These are phyloP conservation scores for Candida qinlingensis DNA, from an alignment of 805 yeast species.

Conservation along the genomic window DNA sequence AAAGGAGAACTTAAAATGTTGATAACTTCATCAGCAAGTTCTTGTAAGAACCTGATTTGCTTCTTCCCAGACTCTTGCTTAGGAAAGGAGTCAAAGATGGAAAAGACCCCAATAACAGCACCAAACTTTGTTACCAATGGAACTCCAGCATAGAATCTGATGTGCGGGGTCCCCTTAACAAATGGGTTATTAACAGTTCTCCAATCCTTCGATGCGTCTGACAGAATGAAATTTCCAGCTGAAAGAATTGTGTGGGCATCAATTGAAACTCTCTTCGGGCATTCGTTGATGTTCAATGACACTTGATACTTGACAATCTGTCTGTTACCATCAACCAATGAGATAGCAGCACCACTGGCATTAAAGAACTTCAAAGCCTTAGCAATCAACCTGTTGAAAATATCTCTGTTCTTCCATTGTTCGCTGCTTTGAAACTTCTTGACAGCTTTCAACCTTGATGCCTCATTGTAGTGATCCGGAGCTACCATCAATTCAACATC, in stretches of 20 bases:
- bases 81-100: conserved; percentile 50
- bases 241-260: conserved; percentile 70
- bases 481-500: conserved; percentile 47
- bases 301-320: conserved; percentile 47
- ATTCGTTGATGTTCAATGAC: conserved; percentile 41
- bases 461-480: conserved; percentile 53
- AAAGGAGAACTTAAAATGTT: conserved; percentile 33
- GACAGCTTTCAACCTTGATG: conserved; percentile 38
- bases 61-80: conserved; percentile 32
- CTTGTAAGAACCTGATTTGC: conserved; percentile 32
- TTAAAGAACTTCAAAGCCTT: conserved; percentile 37
- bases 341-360: conserved; percentile 51
- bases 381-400: conserved; percentile 35
- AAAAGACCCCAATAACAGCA: conserved; percentile 48
- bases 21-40: conserved; percentile 38
- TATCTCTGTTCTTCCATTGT: conserved; percentile 43
- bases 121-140: conserved; percentile 42
- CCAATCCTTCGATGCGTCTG: conserved; percentile 69
- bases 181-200: conserved; percentile 57
- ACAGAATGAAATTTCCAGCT: conserved; percentile 43
- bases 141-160: conserved; percentile 61
- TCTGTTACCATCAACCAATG: conserved; percentile 44
- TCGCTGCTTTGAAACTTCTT: conserved; percentile 32
- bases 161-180: conserved; percentile 54
- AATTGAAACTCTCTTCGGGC: conserved; percentile 51